phyloP scores from a whole-genome alignment of 1,139 yeast species.

The Pichia sp. region DNA sequence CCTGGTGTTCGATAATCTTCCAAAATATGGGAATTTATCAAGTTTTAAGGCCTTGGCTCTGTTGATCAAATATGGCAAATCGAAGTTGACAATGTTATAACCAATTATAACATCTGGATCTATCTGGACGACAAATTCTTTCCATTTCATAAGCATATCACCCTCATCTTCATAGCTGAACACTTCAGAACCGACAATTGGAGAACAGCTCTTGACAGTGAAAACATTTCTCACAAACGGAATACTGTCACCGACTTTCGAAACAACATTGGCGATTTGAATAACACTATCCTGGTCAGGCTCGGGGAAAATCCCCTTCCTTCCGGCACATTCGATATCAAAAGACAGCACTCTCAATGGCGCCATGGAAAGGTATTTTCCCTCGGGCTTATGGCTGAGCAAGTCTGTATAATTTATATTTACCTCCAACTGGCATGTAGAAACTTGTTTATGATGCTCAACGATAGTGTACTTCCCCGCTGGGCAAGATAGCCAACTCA shows the following conservation, averaged over 20 bases:
- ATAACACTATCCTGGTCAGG: slow-evolving; percentile 91
- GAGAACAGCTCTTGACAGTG: slow-evolving; percentile 85
- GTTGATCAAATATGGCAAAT: slow-evolving; percentile 86
- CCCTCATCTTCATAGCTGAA: slow-evolving; percentile 70
- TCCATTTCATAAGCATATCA: slow-evolving; percentile 83
- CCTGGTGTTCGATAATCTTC: slow-evolving; percentile 60
- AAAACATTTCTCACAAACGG: slow-evolving; percentile 95
- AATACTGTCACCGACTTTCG: slow-evolving; percentile 66
- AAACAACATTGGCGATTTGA: slow-evolving; percentile 93
- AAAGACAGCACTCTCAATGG: slow-evolving; percentile 91
- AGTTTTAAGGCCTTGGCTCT: slow-evolving; percentile 75
- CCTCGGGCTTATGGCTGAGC: slow-evolving; percentile 81
- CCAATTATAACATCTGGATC: slow-evolving; percentile 98
- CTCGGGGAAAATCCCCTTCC: slow-evolving; percentile 95
- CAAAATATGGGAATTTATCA: slow-evolving; percentile 76
- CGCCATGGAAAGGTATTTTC: slow-evolving; percentile 90
- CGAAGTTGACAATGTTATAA: slow-evolving; percentile 90
- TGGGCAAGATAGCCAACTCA: slow-evolving; percentile 96
- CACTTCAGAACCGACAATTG: slow-evolving; percentile 91
- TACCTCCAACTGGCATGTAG: slow-evolving; percentile 86
- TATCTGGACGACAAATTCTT: slow-evolving; percentile 70
- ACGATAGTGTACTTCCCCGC: slow-evolving; percentile 58
- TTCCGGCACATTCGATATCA: slow-evolving; percentile 98
- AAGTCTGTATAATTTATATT: slow-evolving; percentile 62
- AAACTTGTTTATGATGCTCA: slow-evolving; percentile 39